Evolutionary conservation across 2,329 filamentous ascomycete species (phyloP).

Genomic region (Arthrobotrys megalospora): DNA sequence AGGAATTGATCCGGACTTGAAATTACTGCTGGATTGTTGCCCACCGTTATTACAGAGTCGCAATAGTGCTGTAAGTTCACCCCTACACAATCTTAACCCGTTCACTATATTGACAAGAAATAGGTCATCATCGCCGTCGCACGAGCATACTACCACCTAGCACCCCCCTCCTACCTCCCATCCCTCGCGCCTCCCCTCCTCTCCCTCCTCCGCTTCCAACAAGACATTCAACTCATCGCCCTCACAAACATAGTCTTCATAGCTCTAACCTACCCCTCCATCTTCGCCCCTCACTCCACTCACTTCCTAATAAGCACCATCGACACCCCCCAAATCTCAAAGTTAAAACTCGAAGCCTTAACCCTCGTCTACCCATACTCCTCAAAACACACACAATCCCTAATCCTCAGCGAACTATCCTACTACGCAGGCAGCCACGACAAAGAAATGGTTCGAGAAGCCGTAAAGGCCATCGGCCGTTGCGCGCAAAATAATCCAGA

Average conservation of each 20-base stretch:
- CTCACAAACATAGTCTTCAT: constrained; percentile 97
- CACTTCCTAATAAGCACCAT: constrained; percentile 89
- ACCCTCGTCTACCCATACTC: constrained; percentile 91
- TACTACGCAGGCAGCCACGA: constrained; percentile 86
- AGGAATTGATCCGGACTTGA: constrained; percentile 84
- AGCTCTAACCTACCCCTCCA: constrained; percentile 79
- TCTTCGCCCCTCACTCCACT: constrained; percentile 89
- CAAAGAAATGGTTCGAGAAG: constrained; percentile 84
- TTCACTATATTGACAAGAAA: constrained; percentile 34
- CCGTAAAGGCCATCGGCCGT: constrained; percentile 91
- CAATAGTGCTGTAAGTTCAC: constrained; percentile 79
- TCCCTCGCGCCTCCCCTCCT: constrained; percentile 85
- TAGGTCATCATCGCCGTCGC: constrained; percentile 84
- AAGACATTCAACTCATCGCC: constrained; percentile 90
- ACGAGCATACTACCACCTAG: constrained; percentile 86
- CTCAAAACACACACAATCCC: constrained; percentile 80
- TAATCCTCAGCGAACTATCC: constrained; percentile 92
- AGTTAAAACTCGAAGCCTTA: constrained; percentile 90
- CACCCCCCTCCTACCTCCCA: constrained; percentile 81
- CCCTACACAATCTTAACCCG: neutral
- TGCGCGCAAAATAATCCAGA: constrained; percentile 84
- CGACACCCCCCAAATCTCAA: constrained; percentile 86
- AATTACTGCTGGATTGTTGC: constrained; percentile 83
- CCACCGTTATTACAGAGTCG: constrained; percentile 90
- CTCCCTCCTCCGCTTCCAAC: constrained; percentile 84